Percentiles rank a stretch among this genome's conserved stretches.
Conservation (phyloP, 768 basidiomycete species). For the Phlebiopsis gigantea region DNA sequence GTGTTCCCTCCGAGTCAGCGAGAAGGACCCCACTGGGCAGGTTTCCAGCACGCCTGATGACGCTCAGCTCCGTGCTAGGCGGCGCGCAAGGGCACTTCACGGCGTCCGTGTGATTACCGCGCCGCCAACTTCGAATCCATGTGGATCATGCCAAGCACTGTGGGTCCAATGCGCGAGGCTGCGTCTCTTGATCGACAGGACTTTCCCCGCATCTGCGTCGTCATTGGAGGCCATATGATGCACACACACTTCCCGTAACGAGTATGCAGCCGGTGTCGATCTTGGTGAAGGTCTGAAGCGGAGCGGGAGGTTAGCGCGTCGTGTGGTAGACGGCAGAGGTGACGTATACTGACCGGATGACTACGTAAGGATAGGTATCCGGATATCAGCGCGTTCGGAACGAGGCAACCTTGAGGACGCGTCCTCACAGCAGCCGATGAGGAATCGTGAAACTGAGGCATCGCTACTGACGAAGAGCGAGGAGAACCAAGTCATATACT, state of each 20-base stretch:
- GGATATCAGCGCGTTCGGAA: neutral
- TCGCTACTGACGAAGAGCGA: neutral
- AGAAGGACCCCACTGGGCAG: neutral
- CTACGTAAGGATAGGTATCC: neutral
- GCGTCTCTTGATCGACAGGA: conserved; percentile 1
- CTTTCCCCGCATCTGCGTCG: neutral
- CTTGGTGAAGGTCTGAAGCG: neutral
- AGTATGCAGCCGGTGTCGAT: neutral
- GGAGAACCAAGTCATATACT: too few species aligned
- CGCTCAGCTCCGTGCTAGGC: neutral
- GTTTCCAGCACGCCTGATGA: neutral
- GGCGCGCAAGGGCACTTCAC: neutral
- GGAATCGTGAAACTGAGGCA: neutral
- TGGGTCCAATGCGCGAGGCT: conserved; percentile 3
- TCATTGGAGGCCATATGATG: neutral
- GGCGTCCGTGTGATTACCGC: neutral
- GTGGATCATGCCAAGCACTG: conserved; percentile 1
- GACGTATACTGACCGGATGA: neutral
- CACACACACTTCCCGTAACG: neutral
- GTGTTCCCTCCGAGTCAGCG: neutral
- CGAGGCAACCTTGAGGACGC: neutral
- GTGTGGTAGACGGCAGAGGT: neutral
- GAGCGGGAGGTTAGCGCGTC: neutral
- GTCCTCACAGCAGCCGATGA: neutral
- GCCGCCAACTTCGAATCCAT: neutral